Percentiles rank a stretch among this genome's conserved stretches.
These are phyloP conservation scores for Orbilia brochopaga DNA, from an alignment of 2,329 filamentous ascomycete genomes.

Conservation along the genomic window DNA sequence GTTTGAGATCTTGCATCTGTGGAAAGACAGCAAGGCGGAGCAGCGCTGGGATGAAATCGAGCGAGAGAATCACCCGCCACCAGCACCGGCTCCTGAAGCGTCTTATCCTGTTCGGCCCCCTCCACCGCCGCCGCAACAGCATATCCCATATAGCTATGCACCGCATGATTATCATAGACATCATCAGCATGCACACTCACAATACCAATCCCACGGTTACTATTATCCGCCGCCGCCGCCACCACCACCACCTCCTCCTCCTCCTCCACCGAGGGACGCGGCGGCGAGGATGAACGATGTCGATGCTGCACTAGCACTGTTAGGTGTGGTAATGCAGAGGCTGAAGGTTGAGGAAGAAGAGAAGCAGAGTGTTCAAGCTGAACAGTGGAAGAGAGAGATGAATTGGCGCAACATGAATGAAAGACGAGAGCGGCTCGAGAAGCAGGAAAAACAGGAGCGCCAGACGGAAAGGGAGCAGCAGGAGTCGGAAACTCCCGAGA, in stretches of 20 bases:
- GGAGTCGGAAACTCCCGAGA: no score
- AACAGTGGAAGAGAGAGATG: neutral
- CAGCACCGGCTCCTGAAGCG: neutral
- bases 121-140: neutral
- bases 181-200: slow-evolving; percentile 27
- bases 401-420: no score
- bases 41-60: slow-evolving; percentile 57
- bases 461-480: no score
- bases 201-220: slow-evolving; percentile 3
- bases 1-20: slow-evolving; percentile 79
- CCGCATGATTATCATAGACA: slow-evolving; percentile 27
- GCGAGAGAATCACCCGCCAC: slow-evolving; percentile 21
- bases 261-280: neutral
- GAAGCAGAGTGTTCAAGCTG: slow-evolving; percentile 2
- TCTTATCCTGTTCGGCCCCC: neutral
- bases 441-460: no score
- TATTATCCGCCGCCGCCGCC: slow-evolving; percentile 1
- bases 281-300: slow-evolving; percentile 27
- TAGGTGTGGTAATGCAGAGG: slow-evolving; percentile 32
- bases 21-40: slow-evolving; percentile 66
- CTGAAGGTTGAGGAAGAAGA: slow-evolving; percentile 22
- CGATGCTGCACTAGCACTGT: slow-evolving; percentile 18
- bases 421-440: no score
- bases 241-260: slow-evolving; percentile 5
- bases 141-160: neutral